Base-by-base conservation (phyloP, 495 filamentous ascomycete genomes). In the Xylaria flabelliformis region DNA sequence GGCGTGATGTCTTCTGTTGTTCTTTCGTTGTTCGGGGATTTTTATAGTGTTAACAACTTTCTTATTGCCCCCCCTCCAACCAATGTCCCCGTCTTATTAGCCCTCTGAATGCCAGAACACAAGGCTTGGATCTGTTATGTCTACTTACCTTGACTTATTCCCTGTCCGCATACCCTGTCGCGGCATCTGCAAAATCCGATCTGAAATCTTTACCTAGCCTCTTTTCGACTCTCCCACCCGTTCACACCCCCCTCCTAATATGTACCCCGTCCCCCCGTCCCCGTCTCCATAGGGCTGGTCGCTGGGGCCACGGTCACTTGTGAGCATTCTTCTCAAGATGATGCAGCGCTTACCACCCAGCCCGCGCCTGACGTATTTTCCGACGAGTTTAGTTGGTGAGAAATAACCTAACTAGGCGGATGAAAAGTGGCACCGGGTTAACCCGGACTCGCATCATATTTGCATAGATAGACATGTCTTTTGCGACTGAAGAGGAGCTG, bases 141-240 rank as follows among this genome's bases (percentile, higher is more conserved):
- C 69, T 61, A 64, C 44, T 44, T 65, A 21, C 50, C 26, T 71
- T 34, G 39, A 64, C 42, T 67, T 71, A 48, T 71, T 13, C 70
- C 70, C 70, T 72, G 70, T 41, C 70, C 39, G 34, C 42, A 67
- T 72, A 72, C 70, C 70, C 70, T 66, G 70, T 67, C 70, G 53
- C 70, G 63, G 70, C 63, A 72, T 53, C 70, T 72, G 69, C 62
- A 66, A 71, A 71, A 66, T 59, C 62, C 70, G 70, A 72, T 72
- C 70, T 65, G 70, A 46, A 48, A 58, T 51, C 58, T n/a, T 65
- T 64, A 51, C 69, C 70, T 72, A 72, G 70, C 63, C 70, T 67
- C 34, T 36, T 71, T 63, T 64, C 51, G 19, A 48, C 58, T 71
- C 63, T 66, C 70, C 70, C 70, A 72, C 70, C 62, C 51, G 70